A percentile compares a stretch with the other conserved stretches of the same genome.
These are phyloP conservation scores for Saccharomycopsis sp. DNA, from an alignment of 805 yeast genomes.

Conservation along the genomic window DNA sequence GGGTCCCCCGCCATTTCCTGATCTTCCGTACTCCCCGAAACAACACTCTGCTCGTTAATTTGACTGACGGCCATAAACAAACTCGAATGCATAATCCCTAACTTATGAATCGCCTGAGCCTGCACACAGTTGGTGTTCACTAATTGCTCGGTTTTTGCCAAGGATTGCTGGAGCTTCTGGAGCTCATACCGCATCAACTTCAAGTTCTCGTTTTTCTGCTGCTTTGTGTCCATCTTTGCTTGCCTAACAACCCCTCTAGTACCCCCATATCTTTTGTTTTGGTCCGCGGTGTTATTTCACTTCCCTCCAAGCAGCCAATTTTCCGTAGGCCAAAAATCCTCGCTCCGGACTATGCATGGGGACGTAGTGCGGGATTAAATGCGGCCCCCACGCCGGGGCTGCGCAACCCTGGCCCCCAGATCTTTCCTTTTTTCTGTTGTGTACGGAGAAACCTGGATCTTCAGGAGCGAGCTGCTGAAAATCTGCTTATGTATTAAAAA, in stretches of 20 bases:
- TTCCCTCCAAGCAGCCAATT: no score
- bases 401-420: neutral
- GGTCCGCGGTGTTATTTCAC: neutral
- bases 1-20: no score
- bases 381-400: neutral
- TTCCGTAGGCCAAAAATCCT: no score
- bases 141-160: slow-evolving; percentile 10
- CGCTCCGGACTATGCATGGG: no score
- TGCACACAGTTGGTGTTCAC: slow-evolving; percentile 6
- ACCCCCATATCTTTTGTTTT: neutral
- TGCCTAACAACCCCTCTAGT: neutral
- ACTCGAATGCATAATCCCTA: slow-evolving; percentile 16
- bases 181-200: slow-evolving; percentile 9
- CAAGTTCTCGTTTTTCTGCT: slow-evolving; percentile 15
- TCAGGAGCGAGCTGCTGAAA: neutral
- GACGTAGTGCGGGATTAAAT: neutral
- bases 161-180: slow-evolving; percentile 5
- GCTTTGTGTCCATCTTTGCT: slow-evolving; percentile 4
- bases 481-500: neutral
- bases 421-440: neutral
- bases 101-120: slow-evolving; percentile 12
- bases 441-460: neutral
- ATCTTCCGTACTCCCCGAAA: neutral
- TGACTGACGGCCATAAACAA: slow-evolving; percentile 19
- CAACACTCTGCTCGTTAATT: slow-evolving; percentile 16